Percentiles rank a stretch among this genome's conserved stretches.
Evolutionary conservation across 192 early-diverging fungal genomes (phyloP).

Genomic region (Irineochytrium annulatum): DNA sequence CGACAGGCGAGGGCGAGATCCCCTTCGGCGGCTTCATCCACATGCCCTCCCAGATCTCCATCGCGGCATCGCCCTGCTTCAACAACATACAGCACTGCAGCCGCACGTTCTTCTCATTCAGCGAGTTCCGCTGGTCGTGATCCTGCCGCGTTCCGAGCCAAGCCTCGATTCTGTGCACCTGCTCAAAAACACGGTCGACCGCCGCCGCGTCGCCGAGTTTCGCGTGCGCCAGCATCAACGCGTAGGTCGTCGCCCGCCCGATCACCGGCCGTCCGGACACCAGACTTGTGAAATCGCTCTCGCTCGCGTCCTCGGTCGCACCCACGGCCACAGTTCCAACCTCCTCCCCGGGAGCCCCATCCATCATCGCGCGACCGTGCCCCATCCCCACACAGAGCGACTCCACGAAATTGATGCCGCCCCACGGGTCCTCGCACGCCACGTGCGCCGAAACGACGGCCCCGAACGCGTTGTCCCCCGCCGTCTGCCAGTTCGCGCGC

Average conservation of each 20-base stretch:
- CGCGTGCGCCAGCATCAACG: slow-evolving; percentile 19
- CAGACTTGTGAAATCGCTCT: no score
- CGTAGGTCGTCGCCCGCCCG: slow-evolving; percentile 12
- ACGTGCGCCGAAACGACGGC: no score
- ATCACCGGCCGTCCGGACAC: slow-evolving; percentile 1
- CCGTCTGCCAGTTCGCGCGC: no score
- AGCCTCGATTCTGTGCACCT: slow-evolving; percentile 8
- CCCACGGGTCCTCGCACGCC: no score
- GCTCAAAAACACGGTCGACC: slow-evolving; percentile 9
- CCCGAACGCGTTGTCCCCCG: no score
- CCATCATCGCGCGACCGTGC: no score
- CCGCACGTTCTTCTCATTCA: slow-evolving; percentile 19
- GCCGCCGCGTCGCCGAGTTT: neutral
- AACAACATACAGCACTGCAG: slow-evolving; percentile 12
- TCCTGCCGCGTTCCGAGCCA: slow-evolving; percentile 1
- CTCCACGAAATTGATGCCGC: no score
- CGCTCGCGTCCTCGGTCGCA: neutral
- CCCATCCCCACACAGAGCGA: no score
- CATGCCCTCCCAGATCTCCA: slow-evolving; percentile 10
- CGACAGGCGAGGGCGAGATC: neutral
- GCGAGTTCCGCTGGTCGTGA: neutral
- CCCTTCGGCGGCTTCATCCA: neutral
- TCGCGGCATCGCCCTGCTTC: neutral
- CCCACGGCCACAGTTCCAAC: neutral
- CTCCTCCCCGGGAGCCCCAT: neutral